Conservation (phyloP, 768 basidiomycete species). For the Termitomyces sp. region DNA sequence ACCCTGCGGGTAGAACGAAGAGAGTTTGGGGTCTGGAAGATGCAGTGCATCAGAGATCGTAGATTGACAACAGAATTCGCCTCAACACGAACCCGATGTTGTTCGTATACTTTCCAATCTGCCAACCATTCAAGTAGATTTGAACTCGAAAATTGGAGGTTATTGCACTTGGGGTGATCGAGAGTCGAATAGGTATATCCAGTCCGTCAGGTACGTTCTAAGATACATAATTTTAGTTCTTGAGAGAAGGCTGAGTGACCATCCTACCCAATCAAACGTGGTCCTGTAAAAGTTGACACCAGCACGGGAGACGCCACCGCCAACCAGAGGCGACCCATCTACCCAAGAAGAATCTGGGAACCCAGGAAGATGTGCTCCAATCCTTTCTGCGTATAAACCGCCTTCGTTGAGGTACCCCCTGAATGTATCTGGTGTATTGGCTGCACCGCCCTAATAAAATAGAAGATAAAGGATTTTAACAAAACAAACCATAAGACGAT, state of each 20-base stretch:
- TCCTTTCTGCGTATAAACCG: conserved; percentile 44
- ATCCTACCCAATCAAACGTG: conserved; percentile 34
- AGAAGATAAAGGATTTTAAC: background rate
- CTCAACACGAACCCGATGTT: conserved; percentile 37
- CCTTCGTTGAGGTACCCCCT: conserved; percentile 52
- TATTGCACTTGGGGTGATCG: conserved; percentile 38
- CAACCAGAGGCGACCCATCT: conserved; percentile 27
- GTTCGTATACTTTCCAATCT: conserved; percentile 51
- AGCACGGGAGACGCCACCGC: conserved; percentile 26
- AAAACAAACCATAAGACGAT: background rate
- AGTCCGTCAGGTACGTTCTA: conserved; percentile 35
- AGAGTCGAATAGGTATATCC: conserved; percentile 44
- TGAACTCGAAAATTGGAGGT: conserved; percentile 47
- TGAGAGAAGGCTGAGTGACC: background rate
- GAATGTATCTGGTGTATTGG: conserved; percentile 37
- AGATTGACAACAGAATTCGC: too few species aligned
- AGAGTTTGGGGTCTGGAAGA: conserved; percentile 38
- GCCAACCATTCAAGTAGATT: conserved; percentile 52
- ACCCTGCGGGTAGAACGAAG: conserved; percentile 50
- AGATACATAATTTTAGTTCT: background rate
- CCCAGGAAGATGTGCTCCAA: conserved; percentile 48
- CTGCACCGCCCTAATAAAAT: conserved; percentile 32
- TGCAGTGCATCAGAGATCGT: background rate
- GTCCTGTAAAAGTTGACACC: conserved; percentile 45
- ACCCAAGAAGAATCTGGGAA: conserved; percentile 39